Conservation (phyloP, 2,329 filamentous ascomycete genomes). For the Diaporthe citrichinensis region DNA sequence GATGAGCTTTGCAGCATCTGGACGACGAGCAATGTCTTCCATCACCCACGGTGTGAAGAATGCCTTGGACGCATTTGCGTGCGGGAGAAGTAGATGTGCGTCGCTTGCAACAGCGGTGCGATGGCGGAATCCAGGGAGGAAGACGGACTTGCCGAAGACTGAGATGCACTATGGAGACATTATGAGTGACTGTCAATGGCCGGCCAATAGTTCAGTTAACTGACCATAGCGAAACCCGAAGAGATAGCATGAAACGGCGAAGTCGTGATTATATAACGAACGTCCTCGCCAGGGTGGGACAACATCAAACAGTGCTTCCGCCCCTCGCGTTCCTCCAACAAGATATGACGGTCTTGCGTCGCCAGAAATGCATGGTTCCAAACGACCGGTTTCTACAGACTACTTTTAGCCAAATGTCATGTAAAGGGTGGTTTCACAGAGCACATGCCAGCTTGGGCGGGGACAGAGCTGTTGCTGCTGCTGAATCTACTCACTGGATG, state of each 20-base stretch:
- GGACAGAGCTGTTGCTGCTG: background rate
- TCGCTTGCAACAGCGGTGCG: constrained; percentile 39
- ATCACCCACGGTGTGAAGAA: constrained; percentile 45
- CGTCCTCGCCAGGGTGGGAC: constrained; percentile 35
- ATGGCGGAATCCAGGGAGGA: constrained; percentile 44
- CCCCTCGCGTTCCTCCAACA: constrained; percentile 42
- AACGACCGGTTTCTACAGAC: constrained; percentile 38
- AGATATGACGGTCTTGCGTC: constrained; percentile 27
- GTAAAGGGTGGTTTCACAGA: too few species aligned
- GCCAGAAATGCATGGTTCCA: constrained; percentile 42
- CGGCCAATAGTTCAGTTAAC: background rate
- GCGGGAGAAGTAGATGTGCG: constrained; percentile 38
- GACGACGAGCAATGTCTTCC: constrained; percentile 43
- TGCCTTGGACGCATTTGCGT: constrained; percentile 38
- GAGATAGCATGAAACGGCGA: constrained; percentile 44
- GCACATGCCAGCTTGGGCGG: background rate
- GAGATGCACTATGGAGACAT: constrained; percentile 19
- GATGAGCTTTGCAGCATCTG: constrained; percentile 43
- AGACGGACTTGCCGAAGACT: constrained; percentile 42
- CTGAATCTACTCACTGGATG: constrained; percentile 38
- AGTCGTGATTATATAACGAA: constrained; percentile 41
- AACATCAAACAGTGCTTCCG: constrained; percentile 38
- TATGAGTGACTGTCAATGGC: background rate
- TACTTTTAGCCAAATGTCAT: background rate
- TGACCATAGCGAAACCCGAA: constrained; percentile 37